These are phyloP conservation scores for Neurospora terricola DNA, from an alignment of 495 filamentous ascomycete species.

Conservation along the genomic window DNA sequence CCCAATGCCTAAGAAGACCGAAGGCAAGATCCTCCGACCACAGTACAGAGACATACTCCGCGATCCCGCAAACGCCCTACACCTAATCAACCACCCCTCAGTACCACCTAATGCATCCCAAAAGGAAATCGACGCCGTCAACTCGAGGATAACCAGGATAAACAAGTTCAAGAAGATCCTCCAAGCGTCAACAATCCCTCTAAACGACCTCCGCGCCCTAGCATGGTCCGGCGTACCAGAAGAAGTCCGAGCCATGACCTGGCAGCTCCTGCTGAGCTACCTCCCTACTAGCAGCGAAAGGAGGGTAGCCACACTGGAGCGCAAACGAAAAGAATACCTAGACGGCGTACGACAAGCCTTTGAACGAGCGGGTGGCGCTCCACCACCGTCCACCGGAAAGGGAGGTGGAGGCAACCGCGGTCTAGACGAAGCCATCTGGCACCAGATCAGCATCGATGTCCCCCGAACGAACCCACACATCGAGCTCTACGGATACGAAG, in stretches of 20 bases:
- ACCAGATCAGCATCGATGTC: slow-evolving; percentile 98
- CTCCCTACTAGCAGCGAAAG: slow-evolving; percentile 89
- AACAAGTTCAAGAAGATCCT: slow-evolving; percentile 97
- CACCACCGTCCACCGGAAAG: slow-evolving; percentile 18
- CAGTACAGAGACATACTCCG: slow-evolving; percentile 95
- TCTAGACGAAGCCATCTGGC: slow-evolving; percentile 92
- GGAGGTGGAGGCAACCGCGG: slow-evolving; percentile 43
- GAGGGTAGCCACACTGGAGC: slow-evolving; percentile 78
- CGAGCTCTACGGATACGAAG: slow-evolving; percentile 87
- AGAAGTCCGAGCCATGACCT: slow-evolving; percentile 94
- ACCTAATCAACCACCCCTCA: slow-evolving; percentile 82
- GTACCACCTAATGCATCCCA: slow-evolving; percentile 62
- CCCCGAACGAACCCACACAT: slow-evolving; percentile 95
- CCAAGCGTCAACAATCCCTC: slow-evolving; percentile 78
- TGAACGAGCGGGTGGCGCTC: slow-evolving; percentile 47
- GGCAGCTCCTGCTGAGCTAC: slow-evolving; percentile 93
- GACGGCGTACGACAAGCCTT: slow-evolving; percentile 95
- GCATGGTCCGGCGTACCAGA: slow-evolving; percentile 92
- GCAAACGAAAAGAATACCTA: slow-evolving; percentile 93
- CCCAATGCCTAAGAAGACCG: slow-evolving; percentile 73
- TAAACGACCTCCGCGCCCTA: slow-evolving; percentile 70
- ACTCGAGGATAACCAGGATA: slow-evolving; percentile 81
- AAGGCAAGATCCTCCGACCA: slow-evolving; percentile 89
- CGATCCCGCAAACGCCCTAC: slow-evolving; percentile 91
- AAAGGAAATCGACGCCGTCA: slow-evolving; percentile 81